A percentile compares a stretch with the other conserved stretches of the same genome.
Conservation (phyloP, 192 early-diverging fungal species). For the Spizellomyces punctatus region DNA sequence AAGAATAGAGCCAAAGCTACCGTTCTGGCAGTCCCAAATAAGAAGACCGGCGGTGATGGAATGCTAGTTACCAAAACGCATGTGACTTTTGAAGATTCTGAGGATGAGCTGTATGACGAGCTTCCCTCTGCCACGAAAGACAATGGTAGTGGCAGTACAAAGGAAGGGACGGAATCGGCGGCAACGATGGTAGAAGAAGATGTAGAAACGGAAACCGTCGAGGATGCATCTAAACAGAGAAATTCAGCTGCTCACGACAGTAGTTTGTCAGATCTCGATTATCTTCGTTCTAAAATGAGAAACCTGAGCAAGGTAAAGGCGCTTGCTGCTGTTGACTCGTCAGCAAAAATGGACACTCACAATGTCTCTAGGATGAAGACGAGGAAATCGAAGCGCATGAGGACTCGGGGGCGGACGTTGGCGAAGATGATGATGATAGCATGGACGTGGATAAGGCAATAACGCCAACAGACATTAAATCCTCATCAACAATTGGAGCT, state of each 20-base stretch:
- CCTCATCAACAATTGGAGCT: neutral
- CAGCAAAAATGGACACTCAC: no score
- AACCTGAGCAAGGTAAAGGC: neutral
- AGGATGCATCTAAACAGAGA: slow-evolving; percentile 3
- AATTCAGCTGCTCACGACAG: slow-evolving; percentile 41
- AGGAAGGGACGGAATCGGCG: slow-evolving; percentile 35
- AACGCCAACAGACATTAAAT: neutral
- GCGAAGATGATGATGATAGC: slow-evolving; percentile 1
- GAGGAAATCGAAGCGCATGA: slow-evolving; percentile 44
- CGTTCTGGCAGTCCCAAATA: slow-evolving; percentile 52
- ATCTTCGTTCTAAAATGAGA: slow-evolving; percentile 53
- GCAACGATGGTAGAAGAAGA: slow-evolving; percentile 30
- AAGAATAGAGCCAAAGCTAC: slow-evolving; percentile 50
- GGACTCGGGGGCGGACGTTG: slow-evolving; percentile 29
- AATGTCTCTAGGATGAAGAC: slow-evolving; percentile 8
- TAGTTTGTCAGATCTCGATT: slow-evolving; percentile 55
- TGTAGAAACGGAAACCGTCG: slow-evolving; percentile 12
- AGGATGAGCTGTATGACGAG: slow-evolving; percentile 78
- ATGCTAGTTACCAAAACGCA: slow-evolving; percentile 62
- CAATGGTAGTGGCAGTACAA: slow-evolving; percentile 32
- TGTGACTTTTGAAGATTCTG: slow-evolving; percentile 66
- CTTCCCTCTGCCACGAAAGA: slow-evolving; percentile 53
- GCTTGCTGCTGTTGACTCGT: no score
- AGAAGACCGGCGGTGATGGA: slow-evolving; percentile 65
- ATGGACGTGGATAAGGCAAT: neutral